These are phyloP conservation scores for Microsporum canis DNA, from an alignment of 2,329 filamentous ascomycete species.

Conservation along the genomic window DNA sequence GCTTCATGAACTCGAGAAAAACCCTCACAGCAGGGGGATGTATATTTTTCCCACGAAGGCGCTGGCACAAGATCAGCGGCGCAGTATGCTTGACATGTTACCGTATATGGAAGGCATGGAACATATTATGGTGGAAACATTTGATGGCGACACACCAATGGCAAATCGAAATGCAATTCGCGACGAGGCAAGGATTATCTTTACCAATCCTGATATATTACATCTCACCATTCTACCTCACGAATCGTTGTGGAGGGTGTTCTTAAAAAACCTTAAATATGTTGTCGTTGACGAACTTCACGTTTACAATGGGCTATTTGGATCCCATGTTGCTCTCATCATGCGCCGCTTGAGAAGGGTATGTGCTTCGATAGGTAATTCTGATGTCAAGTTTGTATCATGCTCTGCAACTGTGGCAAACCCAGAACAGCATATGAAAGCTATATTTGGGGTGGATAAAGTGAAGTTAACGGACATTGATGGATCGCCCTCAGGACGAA, in stretches of 20 bases:
- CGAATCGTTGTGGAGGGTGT: conserved; percentile 77
- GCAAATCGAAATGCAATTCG: conserved; percentile 64
- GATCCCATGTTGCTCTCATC: conserved; percentile 85
- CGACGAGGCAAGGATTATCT: conserved; percentile 83
- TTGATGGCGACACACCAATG: conserved; percentile 90
- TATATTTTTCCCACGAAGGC: conserved; percentile 99
- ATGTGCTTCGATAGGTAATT: conserved; percentile 82
- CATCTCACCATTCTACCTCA: conserved; percentile 89
- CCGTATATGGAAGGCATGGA: conserved; percentile 67
- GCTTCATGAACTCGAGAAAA: conserved; percentile 69
- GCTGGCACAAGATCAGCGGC: conserved; percentile 82
- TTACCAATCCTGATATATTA: conserved; percentile 97
- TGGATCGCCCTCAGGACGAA: conserved; percentile 80
- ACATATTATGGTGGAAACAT: conserved; percentile 73
- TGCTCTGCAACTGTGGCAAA: conserved; percentile 96
- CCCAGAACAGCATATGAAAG: conserved; percentile 79
- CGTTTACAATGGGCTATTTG: conserved; percentile 91
- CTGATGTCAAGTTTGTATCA: conserved; percentile 76
- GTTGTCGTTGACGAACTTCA: conserved; percentile 90
- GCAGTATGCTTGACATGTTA: conserved; percentile 76
- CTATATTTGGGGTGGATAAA: conserved; percentile 79
- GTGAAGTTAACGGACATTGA: conserved; percentile 80
- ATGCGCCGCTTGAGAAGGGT: conserved; percentile 82
- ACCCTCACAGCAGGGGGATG: conserved; percentile 70
- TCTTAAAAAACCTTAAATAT: conserved; percentile 77